Evolutionary conservation across 192 early-diverging fungal genomes (phyloP), one percentile per base, ranked within the genome.

Genomic region (Coemansia sp.): DNA sequence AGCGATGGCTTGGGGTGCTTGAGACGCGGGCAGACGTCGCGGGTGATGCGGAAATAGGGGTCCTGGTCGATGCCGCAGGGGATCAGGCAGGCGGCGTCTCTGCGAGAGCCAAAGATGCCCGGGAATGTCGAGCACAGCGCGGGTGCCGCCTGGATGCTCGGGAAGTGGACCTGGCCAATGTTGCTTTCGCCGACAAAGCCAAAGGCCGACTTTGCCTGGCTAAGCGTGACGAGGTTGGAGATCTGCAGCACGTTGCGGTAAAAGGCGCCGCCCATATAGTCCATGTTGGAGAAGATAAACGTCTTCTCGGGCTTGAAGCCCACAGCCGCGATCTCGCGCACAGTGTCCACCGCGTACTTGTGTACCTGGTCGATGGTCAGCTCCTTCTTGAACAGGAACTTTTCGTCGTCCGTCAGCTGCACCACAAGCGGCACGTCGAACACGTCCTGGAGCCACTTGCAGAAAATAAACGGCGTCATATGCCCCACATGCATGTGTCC

Each of bases 1-100:
- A 97, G 81, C 19, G 90, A 71, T 1, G 97, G 97, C 72, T 99
- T 99, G 34, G 90, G 94, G 82, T 95, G 95, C 84, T 97, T 97
- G 35, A 99, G 85, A 51, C 83, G 88, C 59, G 83, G 84, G 16
- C 94, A 89, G 6, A 95, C 93, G 78, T 99, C 97, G 60, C 97
- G 87, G 0, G 97, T 97, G 48, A 99, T 79, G 7, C 97, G 87
- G 86, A 99, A 99, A 82, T 99, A 99, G 52, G 97, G 97, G 69
- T 99, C 97, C 77, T 98, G 97, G 74, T 99, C 97, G 71, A 99
- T 95, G 47, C 93, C 95, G 68, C 95, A 97, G 23, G 97, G 97
- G 64, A 99, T 97, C 81, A 99, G 81, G 71, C 92, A 94, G 5
- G 97, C 95, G 62, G 97, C 88, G 65, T 99, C 93, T 42, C 74